phyloP scores from a whole-genome alignment of 2,329 filamentous ascomycete genomes.

The Exophiala aquamarina region DNA sequence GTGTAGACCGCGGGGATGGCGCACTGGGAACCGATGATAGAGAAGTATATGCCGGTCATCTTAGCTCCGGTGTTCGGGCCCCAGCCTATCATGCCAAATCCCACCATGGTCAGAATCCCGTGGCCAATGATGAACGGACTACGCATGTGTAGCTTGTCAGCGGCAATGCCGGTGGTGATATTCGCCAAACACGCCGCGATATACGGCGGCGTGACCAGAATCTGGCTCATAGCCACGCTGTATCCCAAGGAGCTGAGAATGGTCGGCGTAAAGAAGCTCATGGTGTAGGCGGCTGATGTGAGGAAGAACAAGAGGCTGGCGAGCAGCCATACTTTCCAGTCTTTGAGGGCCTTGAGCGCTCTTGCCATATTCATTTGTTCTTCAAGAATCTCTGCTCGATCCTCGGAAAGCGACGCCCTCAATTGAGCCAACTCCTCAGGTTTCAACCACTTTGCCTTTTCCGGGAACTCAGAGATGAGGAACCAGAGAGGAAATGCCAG shows the following conservation, averaged over 20 bases:
- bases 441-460: conserved; percentile 59
- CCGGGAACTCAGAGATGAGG: conserved; percentile 10
- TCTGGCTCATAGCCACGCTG: conserved; percentile 29
- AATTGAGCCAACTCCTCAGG: conserved; percentile 53
- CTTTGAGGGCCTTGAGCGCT: conserved; percentile 51
- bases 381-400: conserved; percentile 53
- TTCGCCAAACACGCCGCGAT: conserved; percentile 25
- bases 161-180: conserved; percentile 26
- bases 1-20: conserved; percentile 3
- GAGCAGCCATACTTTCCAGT: conserved; percentile 51
- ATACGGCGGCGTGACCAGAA: conserved; percentile 30
- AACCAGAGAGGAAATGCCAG: conserved; percentile 28
- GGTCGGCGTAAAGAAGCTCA: conserved; percentile 18
- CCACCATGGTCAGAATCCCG: conserved; percentile 23
- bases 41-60: conserved; percentile 21
- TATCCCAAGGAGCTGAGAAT: conserved; percentile 26
- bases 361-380: conserved; percentile 47
- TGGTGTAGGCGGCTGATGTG: conserved; percentile 36
- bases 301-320: conserved; percentile 45
- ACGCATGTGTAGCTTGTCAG: conserved; percentile 31
- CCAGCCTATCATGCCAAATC: conserved; percentile 18
- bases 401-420: conserved; percentile 48
- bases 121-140: conserved; percentile 31
- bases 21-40: conserved; percentile 1
- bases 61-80: conserved; percentile 1